Evolutionary conservation across 1,284 basidiomycete genomes (phyloP).

Genomic region (Schizophyllum commune): DNA sequence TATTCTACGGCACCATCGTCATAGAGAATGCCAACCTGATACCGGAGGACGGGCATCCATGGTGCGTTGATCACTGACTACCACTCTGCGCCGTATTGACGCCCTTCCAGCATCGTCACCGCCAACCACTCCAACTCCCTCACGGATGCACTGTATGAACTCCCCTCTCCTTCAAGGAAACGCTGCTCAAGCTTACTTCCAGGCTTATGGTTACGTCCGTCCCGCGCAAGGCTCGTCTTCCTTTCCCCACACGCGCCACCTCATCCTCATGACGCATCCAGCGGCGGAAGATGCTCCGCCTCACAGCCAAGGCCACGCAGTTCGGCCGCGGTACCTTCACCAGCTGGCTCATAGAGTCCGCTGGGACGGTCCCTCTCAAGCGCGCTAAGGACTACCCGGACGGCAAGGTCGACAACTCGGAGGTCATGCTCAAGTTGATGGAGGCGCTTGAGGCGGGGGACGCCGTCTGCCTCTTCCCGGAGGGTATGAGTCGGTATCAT

Average conservation of each 20-base stretch:
- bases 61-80: conserved; percentile 34
- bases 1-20: conserved; percentile 85
- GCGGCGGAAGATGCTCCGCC: conserved; percentile 33
- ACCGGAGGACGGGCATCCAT: conserved; percentile 63
- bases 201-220: conserved; percentile 67
- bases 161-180: conserved; percentile 4
- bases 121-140: conserved; percentile 81
- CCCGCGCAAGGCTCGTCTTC: conserved; percentile 46
- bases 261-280: not conserved
- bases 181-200: conserved; percentile 3
- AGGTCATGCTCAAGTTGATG: conserved; percentile 60
- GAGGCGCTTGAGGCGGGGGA: conserved; percentile 72
- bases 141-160: conserved; percentile 72
- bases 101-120: conserved; percentile 40
- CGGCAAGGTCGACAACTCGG: conserved; percentile 53
- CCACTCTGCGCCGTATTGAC: not conserved
- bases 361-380: conserved; percentile 76
- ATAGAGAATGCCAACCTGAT: conserved; percentile 70
- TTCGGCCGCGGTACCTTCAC: conserved; percentile 78
- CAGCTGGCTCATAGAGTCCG: conserved; percentile 82
- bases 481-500: conserved; percentile 78
- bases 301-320: conserved; percentile 81
- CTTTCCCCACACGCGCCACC: not conserved
- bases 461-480: conserved; percentile 75
- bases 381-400: conserved; percentile 61